A percentile compares a stretch with the other conserved stretches of the same genome.
These are phyloP conservation scores for Iberis pinnata DNA, from an alignment of 345 rosid species.

Conservation along the genomic window DNA sequence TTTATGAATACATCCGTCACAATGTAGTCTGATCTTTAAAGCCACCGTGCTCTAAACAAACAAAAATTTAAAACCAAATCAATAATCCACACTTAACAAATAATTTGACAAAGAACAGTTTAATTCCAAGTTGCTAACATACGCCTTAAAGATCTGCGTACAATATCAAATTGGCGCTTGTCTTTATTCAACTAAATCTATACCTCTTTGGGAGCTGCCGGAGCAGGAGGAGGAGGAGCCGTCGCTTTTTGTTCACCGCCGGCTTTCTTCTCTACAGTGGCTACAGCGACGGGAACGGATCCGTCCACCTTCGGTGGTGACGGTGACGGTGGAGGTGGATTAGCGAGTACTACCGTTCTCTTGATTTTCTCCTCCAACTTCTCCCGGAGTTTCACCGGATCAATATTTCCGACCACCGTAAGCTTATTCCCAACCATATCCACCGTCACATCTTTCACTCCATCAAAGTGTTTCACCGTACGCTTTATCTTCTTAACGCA, in stretches of 20 bases:
- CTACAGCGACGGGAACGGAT: not conserved
- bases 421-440: constrained; percentile 52
- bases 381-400: constrained; percentile 46
- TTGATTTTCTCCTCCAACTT: constrained; percentile 45
- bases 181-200: not conserved
- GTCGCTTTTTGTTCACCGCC: constrained; percentile 32
- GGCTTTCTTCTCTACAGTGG: constrained; percentile 33
- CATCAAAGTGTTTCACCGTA: constrained; percentile 37
- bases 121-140: constrained; percentile 3
- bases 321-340: constrained; percentile 46
- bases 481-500: constrained; percentile 68
- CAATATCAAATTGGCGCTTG: constrained; percentile 3
- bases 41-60: constrained; percentile 44
- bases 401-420: constrained; percentile 60
- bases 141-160: not conserved
- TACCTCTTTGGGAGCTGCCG: constrained; percentile 28
- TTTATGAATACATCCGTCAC: constrained; percentile 61
- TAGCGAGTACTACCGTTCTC: constrained; percentile 42
- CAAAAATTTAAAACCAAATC: not conserved
- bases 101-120: not conserved
- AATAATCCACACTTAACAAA: not conserved
- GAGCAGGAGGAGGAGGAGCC: constrained; percentile 32
- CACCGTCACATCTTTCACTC: constrained; percentile 60
- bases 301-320: constrained; percentile 28
- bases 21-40: constrained; percentile 54